Conservation (phyloP, 805 yeast genomes). For the Nakazawaea ambrosiae region DNA sequence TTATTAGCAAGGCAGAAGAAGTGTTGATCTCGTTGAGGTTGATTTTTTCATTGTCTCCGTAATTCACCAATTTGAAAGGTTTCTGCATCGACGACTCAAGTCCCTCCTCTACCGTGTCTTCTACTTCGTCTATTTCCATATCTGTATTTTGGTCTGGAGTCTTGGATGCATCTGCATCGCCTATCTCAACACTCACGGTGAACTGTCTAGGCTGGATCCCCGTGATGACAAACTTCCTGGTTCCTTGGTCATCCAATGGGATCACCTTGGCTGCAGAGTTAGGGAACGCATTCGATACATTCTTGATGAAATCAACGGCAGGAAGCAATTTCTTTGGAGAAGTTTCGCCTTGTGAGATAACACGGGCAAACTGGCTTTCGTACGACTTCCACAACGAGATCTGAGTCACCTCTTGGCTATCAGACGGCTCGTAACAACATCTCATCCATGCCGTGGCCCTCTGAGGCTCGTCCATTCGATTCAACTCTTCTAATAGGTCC, state of each 20-base stretch:
- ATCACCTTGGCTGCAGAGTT: constrained; percentile 92
- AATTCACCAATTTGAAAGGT: constrained; percentile 23
- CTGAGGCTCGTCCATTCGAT: constrained; percentile 71
- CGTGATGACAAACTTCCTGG: constrained; percentile 81
- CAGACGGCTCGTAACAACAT: constrained; percentile 75
- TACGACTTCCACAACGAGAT: constrained; percentile 94
- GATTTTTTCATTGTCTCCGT: constrained; percentile 24
- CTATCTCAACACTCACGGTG: constrained; percentile 42
- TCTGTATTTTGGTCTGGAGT: constrained; percentile 8
- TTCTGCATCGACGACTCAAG: constrained; percentile 20
- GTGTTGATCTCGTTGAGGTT: constrained; percentile 32
- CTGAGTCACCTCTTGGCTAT: constrained; percentile 85
- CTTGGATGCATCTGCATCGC: constrained; percentile 24
- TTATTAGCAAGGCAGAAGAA: constrained; percentile 28
- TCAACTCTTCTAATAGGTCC: constrained; percentile 51
- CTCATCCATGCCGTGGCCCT: constrained; percentile 95
- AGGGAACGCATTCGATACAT: constrained; percentile 84
- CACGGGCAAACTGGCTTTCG: constrained; percentile 69
- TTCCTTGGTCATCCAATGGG: constrained; percentile 51
- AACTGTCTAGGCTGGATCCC: constrained; percentile 84
- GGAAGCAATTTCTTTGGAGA: constrained; percentile 60
- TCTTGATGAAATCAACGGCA: constrained; percentile 94
- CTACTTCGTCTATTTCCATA: constrained; percentile 12
- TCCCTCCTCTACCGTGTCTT: constrained; percentile 13
- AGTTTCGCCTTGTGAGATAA: constrained; percentile 30